Base-by-base conservation (phyloP, 2,329 filamentous ascomycete species). In the Lecanicillium sp. region DNA sequence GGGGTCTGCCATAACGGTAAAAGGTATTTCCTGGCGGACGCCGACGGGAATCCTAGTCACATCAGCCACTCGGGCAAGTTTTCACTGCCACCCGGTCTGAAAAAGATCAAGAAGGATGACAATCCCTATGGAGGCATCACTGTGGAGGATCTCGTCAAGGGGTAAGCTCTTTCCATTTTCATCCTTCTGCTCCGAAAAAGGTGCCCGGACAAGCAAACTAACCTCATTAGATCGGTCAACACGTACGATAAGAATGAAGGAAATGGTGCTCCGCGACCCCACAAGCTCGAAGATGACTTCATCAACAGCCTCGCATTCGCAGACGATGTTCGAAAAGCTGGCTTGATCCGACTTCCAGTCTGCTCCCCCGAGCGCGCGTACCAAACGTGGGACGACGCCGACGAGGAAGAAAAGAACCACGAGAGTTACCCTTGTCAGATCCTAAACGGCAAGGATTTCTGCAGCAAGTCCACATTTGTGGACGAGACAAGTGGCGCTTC, bases 321-420 rank as follows among this genome's bases (percentile, higher is more conserved):
- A 7, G 17, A 35, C 17, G 51, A 58, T 37, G 38, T 60, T 22
- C 56, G 50, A 8, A 55, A 51, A 1, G 52, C 58, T 3, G 59
- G 60, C 3, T 54, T 56, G 40, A 46, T 62, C 28, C 51, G 48
- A 5, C 47, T 63, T 2, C 60, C 59, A 32, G 55, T 63, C 14
- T 63, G 60, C 48, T 52, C 49, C 32, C 42, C 53, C 22, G 50
- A 55, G 8, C 45, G 43, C 9, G 60, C 58, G 14, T 54, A 40
- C 28, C 38, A 50, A 40, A 46, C 49, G 18, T 63, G 57, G 58
- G 31, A 55, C 4, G 45, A 45, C 9, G 14, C 41, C 37, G 42
- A 34, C 3, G 42, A 40, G 33, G 48, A 38, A 38, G 22, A 25
- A 25, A 25, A 25, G 22, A 35, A 38, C 22, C 49, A 40, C 30